Evolutionary conservation across 139 green algal genomes (phyloP).

Genomic region (Chlorella sorokiniana): DNA sequence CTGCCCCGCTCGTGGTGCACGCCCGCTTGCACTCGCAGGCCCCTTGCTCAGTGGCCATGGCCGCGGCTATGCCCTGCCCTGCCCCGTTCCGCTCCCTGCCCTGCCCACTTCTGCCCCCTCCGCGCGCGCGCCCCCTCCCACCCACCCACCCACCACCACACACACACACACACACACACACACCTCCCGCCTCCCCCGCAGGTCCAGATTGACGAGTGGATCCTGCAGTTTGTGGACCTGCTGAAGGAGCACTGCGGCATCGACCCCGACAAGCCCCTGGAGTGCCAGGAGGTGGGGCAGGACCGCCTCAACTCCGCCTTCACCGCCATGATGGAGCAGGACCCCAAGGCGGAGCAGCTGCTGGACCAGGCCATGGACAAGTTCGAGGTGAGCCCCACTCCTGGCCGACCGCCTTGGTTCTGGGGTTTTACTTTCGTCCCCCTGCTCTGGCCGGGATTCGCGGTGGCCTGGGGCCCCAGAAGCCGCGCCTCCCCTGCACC

Average conservation of each 20-base stretch:
- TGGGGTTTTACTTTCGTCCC: neutral
- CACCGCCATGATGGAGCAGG: constrained; percentile 43
- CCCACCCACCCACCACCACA: no score
- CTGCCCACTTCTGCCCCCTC: no score
- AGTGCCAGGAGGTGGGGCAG: constrained; percentile 67
- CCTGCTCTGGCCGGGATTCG: neutral
- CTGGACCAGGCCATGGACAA: constrained; percentile 79
- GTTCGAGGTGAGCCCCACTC: constrained; percentile 80
- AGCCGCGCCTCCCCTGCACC: neutral
- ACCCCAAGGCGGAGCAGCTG: constrained; percentile 64
- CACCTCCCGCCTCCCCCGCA: constrained; percentile 1
- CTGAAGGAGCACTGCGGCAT: constrained; percentile 78
- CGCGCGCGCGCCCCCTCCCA: no score
- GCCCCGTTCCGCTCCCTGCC: neutral
- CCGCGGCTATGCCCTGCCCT: no score
- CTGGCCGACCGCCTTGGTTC: neutral
- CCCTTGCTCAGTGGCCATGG: no score
- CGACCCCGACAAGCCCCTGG: constrained; percentile 78
- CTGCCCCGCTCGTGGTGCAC: neutral
- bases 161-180: no score
- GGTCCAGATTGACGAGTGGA: constrained; percentile 84
- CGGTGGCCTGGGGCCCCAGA: no score
- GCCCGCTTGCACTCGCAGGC: no score
- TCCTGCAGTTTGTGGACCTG: constrained; percentile 88
- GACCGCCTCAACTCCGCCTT: constrained; percentile 41